Evolutionary conservation across 306 rosid genomes (phyloP).

Genomic region (Arachis hypogaea): DNA sequence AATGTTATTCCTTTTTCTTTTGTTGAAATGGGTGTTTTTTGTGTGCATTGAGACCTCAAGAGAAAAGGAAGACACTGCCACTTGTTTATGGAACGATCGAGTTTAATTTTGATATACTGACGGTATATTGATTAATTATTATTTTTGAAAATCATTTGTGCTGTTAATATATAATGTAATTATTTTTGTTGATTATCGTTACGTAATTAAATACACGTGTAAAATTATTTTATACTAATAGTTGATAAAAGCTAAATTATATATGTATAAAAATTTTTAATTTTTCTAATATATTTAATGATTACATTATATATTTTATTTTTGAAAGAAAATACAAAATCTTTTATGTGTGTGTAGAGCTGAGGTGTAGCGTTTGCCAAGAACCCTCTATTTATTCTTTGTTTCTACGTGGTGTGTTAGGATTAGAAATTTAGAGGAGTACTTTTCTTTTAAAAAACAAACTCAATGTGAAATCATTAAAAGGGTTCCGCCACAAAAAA

Average conservation of each 20-base stretch:
- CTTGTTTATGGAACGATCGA: constrained; percentile 31
- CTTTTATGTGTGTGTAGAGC: constrained; percentile 32
- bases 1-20: constrained; percentile 41
- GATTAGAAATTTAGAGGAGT: not conserved
- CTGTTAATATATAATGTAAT: too few species aligned
- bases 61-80: constrained; percentile 25
- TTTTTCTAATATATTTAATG: too few species aligned
- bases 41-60: constrained; percentile 37
- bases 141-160: too few species aligned
- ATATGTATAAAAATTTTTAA: too few species aligned
- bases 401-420: constrained; percentile 21
- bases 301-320: not conserved
- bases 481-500: constrained; percentile 30
- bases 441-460: constrained; percentile 23
- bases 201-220: too few species aligned
- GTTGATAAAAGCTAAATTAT: too few species aligned
- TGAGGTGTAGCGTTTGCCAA: constrained; percentile 10
- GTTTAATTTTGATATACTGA: too few species aligned
- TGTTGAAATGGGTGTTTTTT: constrained; percentile 39
- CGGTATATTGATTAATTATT: too few species aligned
- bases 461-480: constrained; percentile 47
- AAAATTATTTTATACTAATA: too few species aligned
- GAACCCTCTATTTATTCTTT: not conserved
- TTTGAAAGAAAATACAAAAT: constrained; percentile 31
- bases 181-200: too few species aligned